phyloP scores from a whole-genome alignment of 805 yeast genomes.

The Metschnikowia reukaufii region DNA sequence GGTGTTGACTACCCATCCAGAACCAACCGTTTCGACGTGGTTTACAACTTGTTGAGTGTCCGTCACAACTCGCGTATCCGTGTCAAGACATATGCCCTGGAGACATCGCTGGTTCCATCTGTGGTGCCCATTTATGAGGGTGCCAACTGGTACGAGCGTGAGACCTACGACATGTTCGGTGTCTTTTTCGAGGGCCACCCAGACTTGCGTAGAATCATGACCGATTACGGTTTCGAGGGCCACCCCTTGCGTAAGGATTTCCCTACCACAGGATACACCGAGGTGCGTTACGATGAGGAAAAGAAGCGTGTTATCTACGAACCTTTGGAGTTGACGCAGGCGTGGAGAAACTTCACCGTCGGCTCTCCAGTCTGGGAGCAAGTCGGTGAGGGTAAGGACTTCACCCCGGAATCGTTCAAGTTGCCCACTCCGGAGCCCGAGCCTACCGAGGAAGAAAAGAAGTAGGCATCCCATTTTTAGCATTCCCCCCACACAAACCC shows the following conservation, averaged over 20 bases:
- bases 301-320: constrained; percentile 87
- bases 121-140: constrained; percentile 72
- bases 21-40: constrained; percentile 82
- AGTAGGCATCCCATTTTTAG: constrained; percentile 13
- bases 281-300: constrained; percentile 86
- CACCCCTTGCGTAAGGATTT: constrained; percentile 90
- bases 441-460: constrained; percentile 45
- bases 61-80: constrained; percentile 85
- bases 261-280: constrained; percentile 91
- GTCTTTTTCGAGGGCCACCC: constrained; percentile 88
- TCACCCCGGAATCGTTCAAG: constrained; percentile 76
- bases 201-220: constrained; percentile 83
- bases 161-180: constrained; percentile 84
- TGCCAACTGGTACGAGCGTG: constrained; percentile 90
- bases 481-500: neutral
- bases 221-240: constrained; percentile 91
- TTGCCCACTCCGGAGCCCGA: constrained; percentile 83
- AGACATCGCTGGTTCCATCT: constrained; percentile 79
- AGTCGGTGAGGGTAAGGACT: constrained; percentile 83
- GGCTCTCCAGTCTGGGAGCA: constrained; percentile 92
- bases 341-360: constrained; percentile 85
- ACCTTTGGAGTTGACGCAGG: constrained; percentile 88
- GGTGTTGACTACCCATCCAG: constrained; percentile 86
- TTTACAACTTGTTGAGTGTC: constrained; percentile 75
- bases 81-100: constrained; percentile 85